Conservation (phyloP, 2,329 filamentous ascomycete species). For the Sarocladium kiliense region DNA sequence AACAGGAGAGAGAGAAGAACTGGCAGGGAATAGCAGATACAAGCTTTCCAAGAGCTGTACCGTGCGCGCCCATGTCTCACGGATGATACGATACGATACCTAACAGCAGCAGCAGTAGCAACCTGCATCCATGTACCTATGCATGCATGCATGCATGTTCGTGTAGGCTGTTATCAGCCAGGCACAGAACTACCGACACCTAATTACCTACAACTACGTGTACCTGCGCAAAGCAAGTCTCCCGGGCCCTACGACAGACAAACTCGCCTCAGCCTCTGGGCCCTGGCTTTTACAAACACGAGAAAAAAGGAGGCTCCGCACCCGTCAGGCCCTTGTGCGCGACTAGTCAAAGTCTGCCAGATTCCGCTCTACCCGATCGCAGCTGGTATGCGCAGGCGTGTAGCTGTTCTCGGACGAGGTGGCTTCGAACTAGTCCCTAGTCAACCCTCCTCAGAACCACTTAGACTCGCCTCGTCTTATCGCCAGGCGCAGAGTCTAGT, state of each 20-base stretch:
- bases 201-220: too few relatives aligned
- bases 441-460: background rate
- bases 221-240: too few relatives aligned
- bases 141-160: too few relatives aligned
- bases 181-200: too few relatives aligned
- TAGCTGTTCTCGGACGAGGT: background rate
- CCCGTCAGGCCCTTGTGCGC: background rate
- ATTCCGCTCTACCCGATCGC: conserved; percentile 9
- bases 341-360: conserved; percentile 8
- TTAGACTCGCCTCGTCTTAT: conserved; percentile 4
- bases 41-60: background rate
- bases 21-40: too few relatives aligned
- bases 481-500: background rate
- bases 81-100: too few relatives aligned
- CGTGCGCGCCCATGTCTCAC: background rate
- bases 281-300: background rate
- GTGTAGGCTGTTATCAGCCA: too few relatives aligned
- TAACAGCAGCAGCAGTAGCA: background rate
- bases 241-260: too few relatives aligned
- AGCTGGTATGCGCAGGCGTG: background rate
- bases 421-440: background rate
- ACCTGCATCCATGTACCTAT: too few relatives aligned
- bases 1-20: background rate
- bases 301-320: background rate
- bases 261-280: too few relatives aligned